A percentile compares a stretch with the other conserved stretches of the same genome.
Conservation (phyloP, 768 basidiomycete genomes). For the Cubamyces lactineus region DNA sequence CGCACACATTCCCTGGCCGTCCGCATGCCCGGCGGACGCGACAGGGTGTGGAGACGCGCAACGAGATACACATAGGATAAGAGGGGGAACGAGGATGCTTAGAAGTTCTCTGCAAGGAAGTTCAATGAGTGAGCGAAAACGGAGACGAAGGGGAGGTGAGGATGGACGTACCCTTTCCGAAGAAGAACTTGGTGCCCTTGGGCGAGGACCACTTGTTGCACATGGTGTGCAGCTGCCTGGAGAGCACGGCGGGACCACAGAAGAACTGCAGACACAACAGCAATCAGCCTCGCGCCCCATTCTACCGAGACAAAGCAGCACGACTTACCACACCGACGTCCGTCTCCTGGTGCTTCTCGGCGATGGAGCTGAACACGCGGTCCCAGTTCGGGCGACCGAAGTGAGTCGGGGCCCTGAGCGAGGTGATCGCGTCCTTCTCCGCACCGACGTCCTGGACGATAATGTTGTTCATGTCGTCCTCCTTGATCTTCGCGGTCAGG, state of each 20-base stretch:
- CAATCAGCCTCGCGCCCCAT: background rate
- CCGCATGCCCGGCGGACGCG: conserved; percentile 12
- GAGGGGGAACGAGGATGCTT: background rate
- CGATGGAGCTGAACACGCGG: conserved; percentile 70
- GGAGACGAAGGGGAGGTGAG: background rate
- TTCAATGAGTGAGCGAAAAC: background rate
- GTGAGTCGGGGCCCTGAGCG: conserved; percentile 88
- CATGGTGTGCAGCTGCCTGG: conserved; percentile 72
- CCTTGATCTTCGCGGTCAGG: conserved; percentile 87
- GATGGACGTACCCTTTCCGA: conserved; percentile 74
- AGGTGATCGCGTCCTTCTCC: conserved; percentile 89
- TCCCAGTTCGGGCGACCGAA: conserved; percentile 91
- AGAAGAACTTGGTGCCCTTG: conserved; percentile 84
- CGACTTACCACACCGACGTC: conserved; percentile 82
- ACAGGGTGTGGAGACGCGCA: background rate
- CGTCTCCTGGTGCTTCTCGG: conserved; percentile 83
- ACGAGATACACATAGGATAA: background rate
- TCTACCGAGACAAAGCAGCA: background rate
- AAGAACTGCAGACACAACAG: conserved; percentile 57
- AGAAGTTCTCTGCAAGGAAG: conserved; percentile 35
- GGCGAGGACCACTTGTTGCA: conserved; percentile 85
- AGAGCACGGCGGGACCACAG: conserved; percentile 80
- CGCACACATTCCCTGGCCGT: background rate
- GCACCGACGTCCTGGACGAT: conserved; percentile 92
- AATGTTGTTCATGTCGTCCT: conserved; percentile 94